These are phyloP conservation scores for Polyrhizophydium stewartii DNA, from an alignment of 371 early-diverging fungal genomes.

Conservation along the genomic window DNA sequence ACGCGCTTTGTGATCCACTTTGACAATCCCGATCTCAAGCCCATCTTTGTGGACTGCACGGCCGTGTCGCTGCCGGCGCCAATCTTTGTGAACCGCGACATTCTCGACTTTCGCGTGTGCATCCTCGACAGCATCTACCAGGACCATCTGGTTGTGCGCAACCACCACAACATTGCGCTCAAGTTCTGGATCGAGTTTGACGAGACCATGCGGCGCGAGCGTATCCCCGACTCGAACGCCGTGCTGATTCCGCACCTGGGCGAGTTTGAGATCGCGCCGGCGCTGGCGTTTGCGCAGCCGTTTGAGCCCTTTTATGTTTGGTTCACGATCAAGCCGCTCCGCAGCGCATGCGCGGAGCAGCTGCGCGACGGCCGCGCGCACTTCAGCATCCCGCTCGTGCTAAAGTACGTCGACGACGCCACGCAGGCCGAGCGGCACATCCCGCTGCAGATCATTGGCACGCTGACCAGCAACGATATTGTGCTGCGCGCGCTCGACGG, in stretches of 20 bases:
- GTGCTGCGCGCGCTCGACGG: background rate
- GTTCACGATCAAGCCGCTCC: constrained; percentile 25
- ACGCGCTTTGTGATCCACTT: constrained; percentile 11
- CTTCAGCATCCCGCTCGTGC: constrained; percentile 11
- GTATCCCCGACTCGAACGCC: constrained; percentile 10
- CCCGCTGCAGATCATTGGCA: constrained; percentile 9
- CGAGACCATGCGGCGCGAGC: background rate
- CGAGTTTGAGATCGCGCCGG: constrained; percentile 24
- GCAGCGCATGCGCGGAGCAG: constrained; percentile 7
- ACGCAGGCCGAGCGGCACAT: constrained; percentile 16
- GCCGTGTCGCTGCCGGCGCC: constrained; percentile 12
- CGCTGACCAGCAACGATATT: constrained; percentile 22
- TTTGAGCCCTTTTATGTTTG: constrained; percentile 23
- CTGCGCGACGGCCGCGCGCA: constrained; percentile 12
- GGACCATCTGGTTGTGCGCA: constrained; percentile 12
- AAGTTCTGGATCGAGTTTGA: constrained; percentile 18
- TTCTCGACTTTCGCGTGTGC: constrained; percentile 22
- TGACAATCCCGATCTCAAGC: constrained; percentile 8
- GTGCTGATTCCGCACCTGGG: constrained; percentile 17
- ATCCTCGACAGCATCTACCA: constrained; percentile 15
- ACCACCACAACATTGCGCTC: constrained; percentile 20
- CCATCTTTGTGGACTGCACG: constrained; percentile 17
- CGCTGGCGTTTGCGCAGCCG: constrained; percentile 29
- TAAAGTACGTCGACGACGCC: constrained; percentile 22
- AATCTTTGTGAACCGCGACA: constrained; percentile 9